Percentiles rank a stretch among this genome's conserved stretches.
Conservation (phyloP, 140 eudicot genomes). For the Artemisia princeps region DNA sequence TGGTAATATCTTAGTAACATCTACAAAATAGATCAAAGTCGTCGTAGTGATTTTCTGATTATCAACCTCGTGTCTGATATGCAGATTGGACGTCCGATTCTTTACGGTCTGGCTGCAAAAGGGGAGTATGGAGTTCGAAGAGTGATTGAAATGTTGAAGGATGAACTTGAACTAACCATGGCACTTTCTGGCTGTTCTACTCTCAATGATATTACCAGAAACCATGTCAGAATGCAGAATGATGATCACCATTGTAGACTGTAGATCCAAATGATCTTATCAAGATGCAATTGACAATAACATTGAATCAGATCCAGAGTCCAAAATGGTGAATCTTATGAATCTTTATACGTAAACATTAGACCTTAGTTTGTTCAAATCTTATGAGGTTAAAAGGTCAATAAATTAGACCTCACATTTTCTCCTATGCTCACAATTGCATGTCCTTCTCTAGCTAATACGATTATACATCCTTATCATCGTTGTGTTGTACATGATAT, state of each 20-base stretch:
- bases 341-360: slow-evolving; percentile 2
- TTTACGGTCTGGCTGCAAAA: slow-evolving; percentile 54
- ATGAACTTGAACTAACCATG: slow-evolving; percentile 41
- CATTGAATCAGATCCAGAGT: background rate
- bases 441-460: too few species aligned
- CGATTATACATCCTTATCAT: too few species aligned
- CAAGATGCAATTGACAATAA: background rate
- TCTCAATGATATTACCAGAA: slow-evolving; percentile 42
- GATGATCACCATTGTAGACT: slow-evolving; percentile 32
- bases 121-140: slow-evolving; percentile 44
- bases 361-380: slow-evolving; percentile 11
- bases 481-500: too few species aligned
- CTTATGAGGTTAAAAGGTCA: background rate
- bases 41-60: too few species aligned
- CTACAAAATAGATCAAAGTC: too few species aligned
- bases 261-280: background rate
- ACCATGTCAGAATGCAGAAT: slow-evolving; percentile 38
- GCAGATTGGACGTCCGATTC: slow-evolving; percentile 61
- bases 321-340: background rate
- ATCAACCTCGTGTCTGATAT: background rate
- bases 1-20: slow-evolving; percentile 28
- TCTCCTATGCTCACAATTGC: background rate
- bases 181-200: slow-evolving; percentile 61
- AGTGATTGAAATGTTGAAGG: slow-evolving; percentile 26
- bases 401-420: slow-evolving; percentile 8